Evolutionary conservation across 495 filamentous ascomycete species (phyloP), one percentile per base, ranked within the genome.

Genomic region (Penicillium mononematosum): DNA sequence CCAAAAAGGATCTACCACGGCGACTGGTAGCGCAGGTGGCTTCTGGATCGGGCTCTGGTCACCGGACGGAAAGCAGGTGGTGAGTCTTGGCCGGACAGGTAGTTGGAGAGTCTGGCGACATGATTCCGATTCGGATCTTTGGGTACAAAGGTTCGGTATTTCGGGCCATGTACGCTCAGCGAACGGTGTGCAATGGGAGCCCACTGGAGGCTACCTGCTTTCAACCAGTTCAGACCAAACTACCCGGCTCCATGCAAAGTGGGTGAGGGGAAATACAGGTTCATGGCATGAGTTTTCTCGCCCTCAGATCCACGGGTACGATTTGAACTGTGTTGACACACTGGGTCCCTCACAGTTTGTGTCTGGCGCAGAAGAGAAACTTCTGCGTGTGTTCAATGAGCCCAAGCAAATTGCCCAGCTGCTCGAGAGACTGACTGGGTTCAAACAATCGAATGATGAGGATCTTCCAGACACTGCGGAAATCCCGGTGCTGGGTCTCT

Each of bases 221-320:
- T 92, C 92, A 2, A 96, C 93, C 19, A 85, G 91, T 64, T 81
- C 88, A 17, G 94, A 98, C 72, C 94, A 98, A 70, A 98, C 95
- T 4, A 96, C 94, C n/a, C 82, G 94, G 34, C 78, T 98, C 34
- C 90, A 89, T 70, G 89, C 91, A n/a, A 72, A 87, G 70, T 98
- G 94, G 94, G 76, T 82, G 45, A 75, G 78, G 10, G 76, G 73
- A 6, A 70, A 65, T 5, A 56, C 60, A 42, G 60, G 64, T 50
- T 86, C 88, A 31, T 98, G 95, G 95, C 94, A 98, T 72, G 94
- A 98, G 74, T 89, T 98, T 74, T 85, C 93, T 7, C 82, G 94
- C 45, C 95, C 94, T 17, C 94, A 99, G 65, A 98, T 98, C 54
- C 94, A 99, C 75, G 94, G 94, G 36, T 99, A 99, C 66, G 94